Evolutionary conservation across 1,284 basidiomycete species (phyloP), one percentile per base, ranked within the genome.

Genomic region (Ustilago lituana): DNA sequence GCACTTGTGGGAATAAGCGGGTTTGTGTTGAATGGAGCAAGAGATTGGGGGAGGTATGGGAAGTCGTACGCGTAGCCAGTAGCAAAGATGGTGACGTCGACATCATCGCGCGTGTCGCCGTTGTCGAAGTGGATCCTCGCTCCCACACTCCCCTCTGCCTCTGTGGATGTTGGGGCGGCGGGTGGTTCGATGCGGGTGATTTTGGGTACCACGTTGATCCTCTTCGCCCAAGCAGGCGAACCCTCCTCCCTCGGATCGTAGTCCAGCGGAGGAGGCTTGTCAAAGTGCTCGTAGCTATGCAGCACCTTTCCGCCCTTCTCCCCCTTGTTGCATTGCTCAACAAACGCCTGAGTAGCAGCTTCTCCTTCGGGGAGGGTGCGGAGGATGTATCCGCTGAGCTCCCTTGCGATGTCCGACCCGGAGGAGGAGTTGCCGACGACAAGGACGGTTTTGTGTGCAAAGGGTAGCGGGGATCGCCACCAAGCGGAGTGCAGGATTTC

Each of bases 401-500:
- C 85, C n/a, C 86, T 79, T 0, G 84, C 82, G 23, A 86, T 83
- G 61, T 87, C 86, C 15, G 84, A 84, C 0, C 86, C 86, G 0
- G 84, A 85, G 4, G 84, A 83, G n/a, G 82, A 83, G 26, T 84
- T 85, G 6, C 86, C 86, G 7, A 87, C 83, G 0, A 87, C 84
- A 20, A 87, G 77, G 6, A 86, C 83, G 1, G 74, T 83, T 73
- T 84, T 66, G 6, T 41, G 35, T n/a, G 45, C 43, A 15, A 74
- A 82, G 19, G 53, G 61, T 0, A 77, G 55, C 0, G 85, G 83
- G 4, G 73, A 73, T 14, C 84, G 78, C 62, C 84, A 87, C 83
- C 83, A 86, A 8, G 85, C 76, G 0, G 83, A 82, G 70, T 87
- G 86, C 24, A 83, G 19, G 6, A 86, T 67, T 33, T 78, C 29